Evolutionary conservation across 768 basidiomycete species (phyloP).

Genomic region (Lentinula aciculospora): DNA sequence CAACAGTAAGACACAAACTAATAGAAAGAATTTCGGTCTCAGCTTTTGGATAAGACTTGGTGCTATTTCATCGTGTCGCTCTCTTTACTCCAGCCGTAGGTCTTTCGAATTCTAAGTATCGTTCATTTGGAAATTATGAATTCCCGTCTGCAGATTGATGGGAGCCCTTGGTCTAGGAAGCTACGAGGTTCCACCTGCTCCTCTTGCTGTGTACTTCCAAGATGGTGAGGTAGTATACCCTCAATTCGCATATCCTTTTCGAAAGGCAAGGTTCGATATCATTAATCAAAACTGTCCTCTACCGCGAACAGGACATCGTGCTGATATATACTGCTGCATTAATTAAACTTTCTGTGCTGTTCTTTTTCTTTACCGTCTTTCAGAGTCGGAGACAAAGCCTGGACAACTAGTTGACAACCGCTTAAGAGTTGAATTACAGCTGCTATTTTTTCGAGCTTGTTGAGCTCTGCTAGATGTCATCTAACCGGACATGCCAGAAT

Average conservation of each 20-base stretch:
- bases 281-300: no score
- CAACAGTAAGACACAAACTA: neutral
- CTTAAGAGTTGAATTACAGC: slow-evolving; percentile 43
- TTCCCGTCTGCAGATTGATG: slow-evolving; percentile 27
- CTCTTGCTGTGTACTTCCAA: slow-evolving; percentile 36
- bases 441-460: slow-evolving; percentile 24
- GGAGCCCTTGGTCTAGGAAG: slow-evolving; percentile 49
- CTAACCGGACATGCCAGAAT: slow-evolving; percentile 50
- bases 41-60: slow-evolving; percentile 31
- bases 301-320: slow-evolving; percentile 31
- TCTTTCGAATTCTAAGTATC: no score
- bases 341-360: slow-evolving; percentile 48
- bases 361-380: slow-evolving; percentile 50
- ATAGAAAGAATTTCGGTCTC: slow-evolving; percentile 20
- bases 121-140: no score
- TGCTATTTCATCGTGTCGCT: slow-evolving; percentile 42
- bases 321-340: slow-evolving; percentile 50
- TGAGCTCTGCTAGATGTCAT: no score
- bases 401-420: slow-evolving; percentile 39
- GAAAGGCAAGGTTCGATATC: slow-evolving; percentile 17
- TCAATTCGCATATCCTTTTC: slow-evolving; percentile 43
- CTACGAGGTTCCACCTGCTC: slow-evolving; percentile 44
- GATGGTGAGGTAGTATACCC: slow-evolving; percentile 49
- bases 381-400: slow-evolving; percentile 43
- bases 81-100: slow-evolving; percentile 41